Base-by-base conservation (phyloP, 2,329 filamentous ascomycete species). In the Colletotrichum spinosum region DNA sequence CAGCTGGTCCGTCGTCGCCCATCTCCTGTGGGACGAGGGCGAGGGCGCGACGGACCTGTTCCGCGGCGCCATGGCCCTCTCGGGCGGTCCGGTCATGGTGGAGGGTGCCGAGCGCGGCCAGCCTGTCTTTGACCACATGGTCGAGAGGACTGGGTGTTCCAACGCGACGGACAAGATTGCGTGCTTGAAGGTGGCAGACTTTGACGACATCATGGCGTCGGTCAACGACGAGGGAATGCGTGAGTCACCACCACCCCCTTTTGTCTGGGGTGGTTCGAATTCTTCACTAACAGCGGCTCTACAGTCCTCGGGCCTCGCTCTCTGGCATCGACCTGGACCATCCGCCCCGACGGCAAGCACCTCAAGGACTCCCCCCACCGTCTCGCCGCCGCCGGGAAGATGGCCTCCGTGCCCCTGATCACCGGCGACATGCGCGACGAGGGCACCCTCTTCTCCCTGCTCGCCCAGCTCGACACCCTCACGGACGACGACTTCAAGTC, bases 361-460 rank as follows among this genome's bases (percentile, higher is more conserved):
- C 59, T 57, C 11, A 62, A 56, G 38, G 59, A 57, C 15, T 57
- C 53, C 6, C 45, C 52, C 2, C 45, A 62, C 9, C 45, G 52
- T 10, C 52, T 62, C 2, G 46, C 38, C 25, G 17, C 44, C 8
- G 59, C 59, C 39, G 53, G 53, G 9, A 62, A 51, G 46, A 62
- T 62, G 52, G 59, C 59, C 2, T 51, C 45, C 8, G 85, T 91
- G 0, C 88, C 88, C 2, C 83, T 90, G 71, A 89, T 91, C 60
- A 78, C 87, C 34, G 88, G 89, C 41, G 82, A 88, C 70, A 85
- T 88, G 75, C 86, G 90, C 77, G 88, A 91, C 72, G 88, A 91
- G 73, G 88, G 88, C 6, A 89, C 88, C 0, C 73, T 91, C 5
- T 90, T 90, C 72, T 80, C 85, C 5, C 79, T 90, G 12, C 46